Conservation (phyloP, 116 monocot genomes). For the Trichopus zeylanicus region DNA sequence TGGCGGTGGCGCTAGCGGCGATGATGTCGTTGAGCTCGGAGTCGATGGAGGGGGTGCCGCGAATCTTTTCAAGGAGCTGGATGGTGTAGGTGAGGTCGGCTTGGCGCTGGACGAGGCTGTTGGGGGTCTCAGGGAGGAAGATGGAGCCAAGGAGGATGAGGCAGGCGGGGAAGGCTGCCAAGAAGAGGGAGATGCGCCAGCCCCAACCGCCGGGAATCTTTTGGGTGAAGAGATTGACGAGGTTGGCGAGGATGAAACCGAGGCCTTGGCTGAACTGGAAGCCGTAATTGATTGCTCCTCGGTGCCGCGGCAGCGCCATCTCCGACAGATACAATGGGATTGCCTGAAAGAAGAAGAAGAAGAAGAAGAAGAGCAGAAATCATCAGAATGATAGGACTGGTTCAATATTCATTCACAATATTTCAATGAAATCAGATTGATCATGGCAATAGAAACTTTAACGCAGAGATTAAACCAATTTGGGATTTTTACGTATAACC, state of each 20-base stretch:
- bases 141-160: constrained; percentile 14
- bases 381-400: too few species aligned
- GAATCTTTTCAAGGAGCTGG: constrained; percentile 13
- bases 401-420: too few species aligned
- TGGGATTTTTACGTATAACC: too few species aligned
- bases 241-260: constrained; percentile 15
- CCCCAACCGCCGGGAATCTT: constrained; percentile 12
- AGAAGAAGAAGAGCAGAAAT: too few species aligned
- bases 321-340: constrained; percentile 26
- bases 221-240: constrained; percentile 17
- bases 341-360: constrained; percentile 6
- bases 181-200: constrained; percentile 20
- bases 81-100: background rate
- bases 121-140: constrained; percentile 34
- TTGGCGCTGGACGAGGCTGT: constrained; percentile 13
- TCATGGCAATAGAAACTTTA: too few species aligned
- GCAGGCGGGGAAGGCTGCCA: constrained; percentile 15
- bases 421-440: too few species aligned
- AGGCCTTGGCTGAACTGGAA: constrained; percentile 1
- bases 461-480: too few species aligned
- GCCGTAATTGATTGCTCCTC: constrained; percentile 5
- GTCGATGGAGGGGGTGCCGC: constrained; percentile 11
- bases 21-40: constrained; percentile 10
- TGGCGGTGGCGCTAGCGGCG: background rate
- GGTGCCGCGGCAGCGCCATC: constrained; percentile 1